Evolutionary conservation across 2,329 filamentous ascomycete genomes (phyloP).

Genomic region (Cytospora mali): DNA sequence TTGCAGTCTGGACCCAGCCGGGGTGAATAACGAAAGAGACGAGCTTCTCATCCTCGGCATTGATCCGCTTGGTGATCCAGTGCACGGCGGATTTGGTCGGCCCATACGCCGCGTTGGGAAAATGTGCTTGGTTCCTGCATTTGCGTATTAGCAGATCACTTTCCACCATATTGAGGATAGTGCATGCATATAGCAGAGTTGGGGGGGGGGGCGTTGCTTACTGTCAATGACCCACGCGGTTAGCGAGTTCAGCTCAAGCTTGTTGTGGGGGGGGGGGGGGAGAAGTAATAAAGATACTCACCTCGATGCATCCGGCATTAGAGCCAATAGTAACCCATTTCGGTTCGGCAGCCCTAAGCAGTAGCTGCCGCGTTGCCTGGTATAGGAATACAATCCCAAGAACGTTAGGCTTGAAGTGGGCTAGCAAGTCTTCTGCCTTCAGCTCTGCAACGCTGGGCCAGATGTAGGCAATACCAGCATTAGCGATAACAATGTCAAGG

Average conservation of each 20-base stretch:
- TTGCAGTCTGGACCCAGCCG: constrained; percentile 34
- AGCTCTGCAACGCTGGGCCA: constrained; percentile 39
- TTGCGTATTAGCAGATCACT: too few species aligned
- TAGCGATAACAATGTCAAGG: constrained; percentile 56
- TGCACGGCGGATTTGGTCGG: constrained; percentile 44
- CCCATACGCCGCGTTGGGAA: constrained; percentile 46
- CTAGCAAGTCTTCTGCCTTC: constrained; percentile 40
- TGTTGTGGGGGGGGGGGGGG: too few species aligned
- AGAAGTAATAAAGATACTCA: constrained; percentile 12
- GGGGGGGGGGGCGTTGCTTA: too few species aligned
- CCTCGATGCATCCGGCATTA: constrained; percentile 31
- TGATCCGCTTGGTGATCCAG: constrained; percentile 38
- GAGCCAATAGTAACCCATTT: constrained; percentile 42
- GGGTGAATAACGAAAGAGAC: constrained; percentile 39
- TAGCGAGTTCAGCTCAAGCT: neutral
- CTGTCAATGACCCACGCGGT: too few species aligned
- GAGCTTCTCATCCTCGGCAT: constrained; percentile 39
- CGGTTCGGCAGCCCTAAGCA: constrained; percentile 39
- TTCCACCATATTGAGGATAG: too few species aligned
- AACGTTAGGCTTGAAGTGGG: constrained; percentile 47
- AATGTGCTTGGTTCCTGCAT: constrained; percentile 26
- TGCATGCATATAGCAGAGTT: too few species aligned
- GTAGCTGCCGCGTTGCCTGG: constrained; percentile 46
- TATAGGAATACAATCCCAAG: constrained; percentile 46
- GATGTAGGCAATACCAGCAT: constrained; percentile 47